Evolutionary conservation across 345 rosid species (phyloP).

Genomic region (Diplotaxis tenuifolia): DNA sequence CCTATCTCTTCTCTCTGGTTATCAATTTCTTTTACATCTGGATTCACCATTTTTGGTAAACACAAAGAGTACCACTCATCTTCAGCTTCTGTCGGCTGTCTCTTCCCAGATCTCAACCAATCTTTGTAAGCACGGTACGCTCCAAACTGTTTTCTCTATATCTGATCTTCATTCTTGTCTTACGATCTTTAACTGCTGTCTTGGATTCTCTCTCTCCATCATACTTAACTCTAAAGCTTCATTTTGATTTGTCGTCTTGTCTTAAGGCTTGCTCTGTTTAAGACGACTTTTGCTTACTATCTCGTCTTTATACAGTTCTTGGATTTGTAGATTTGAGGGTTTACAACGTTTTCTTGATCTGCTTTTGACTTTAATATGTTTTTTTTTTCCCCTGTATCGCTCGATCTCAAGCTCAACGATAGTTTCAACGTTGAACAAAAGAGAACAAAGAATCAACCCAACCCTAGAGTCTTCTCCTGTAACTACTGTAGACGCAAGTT

Average conservation of each 20-base stretch:
- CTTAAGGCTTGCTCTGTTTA: constrained; percentile 16
- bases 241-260: neutral
- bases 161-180: constrained; percentile 28
- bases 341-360: constrained; percentile 2
- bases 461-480: constrained; percentile 72
- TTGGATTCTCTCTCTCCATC: neutral
- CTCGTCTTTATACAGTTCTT: neutral
- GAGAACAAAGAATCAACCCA: constrained; percentile 31
- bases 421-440: constrained; percentile 37
- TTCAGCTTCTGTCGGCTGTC: constrained; percentile 26
- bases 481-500: constrained; percentile 92
- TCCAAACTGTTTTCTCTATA: neutral
- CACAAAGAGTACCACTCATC: constrained; percentile 18
- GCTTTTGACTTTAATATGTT: constrained; percentile 8
- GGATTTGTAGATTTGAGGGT: neutral
- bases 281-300: neutral
- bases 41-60: constrained; percentile 32
- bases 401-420: constrained; percentile 57
- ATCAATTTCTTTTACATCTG: constrained; percentile 13
- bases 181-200: neutral
- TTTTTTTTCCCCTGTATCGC: constrained; percentile 39
- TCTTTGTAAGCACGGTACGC: constrained; percentile 12
- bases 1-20: constrained; percentile 32
- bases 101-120: constrained; percentile 19
- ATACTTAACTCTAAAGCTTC: neutral